phyloP scores from a whole-genome alignment of 208 protist genomes.

The Trypanosoma lewisi region DNA sequence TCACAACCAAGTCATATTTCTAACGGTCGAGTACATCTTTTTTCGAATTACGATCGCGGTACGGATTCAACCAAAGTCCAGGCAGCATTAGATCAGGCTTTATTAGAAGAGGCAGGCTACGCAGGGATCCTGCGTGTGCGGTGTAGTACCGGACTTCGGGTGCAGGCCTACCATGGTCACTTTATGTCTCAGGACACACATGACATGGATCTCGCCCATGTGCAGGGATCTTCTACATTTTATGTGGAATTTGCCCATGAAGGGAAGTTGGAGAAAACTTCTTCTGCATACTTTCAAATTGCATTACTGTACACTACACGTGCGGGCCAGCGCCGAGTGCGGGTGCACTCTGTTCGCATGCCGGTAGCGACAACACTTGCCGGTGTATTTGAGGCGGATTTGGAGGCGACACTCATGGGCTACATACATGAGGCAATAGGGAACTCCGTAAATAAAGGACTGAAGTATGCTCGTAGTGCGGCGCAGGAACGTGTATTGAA shows the following conservation, averaged over 20 bases:
- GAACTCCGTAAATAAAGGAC: constrained; percentile 81
- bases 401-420: constrained; percentile 77
- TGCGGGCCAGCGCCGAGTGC: constrained; percentile 83
- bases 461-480: constrained; percentile 43
- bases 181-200: constrained; percentile 76
- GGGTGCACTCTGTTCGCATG: constrained; percentile 80
- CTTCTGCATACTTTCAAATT: constrained; percentile 83
- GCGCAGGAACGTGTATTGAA: constrained; percentile 57
- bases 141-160: constrained; percentile 75
- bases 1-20: constrained; percentile 78
- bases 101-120: constrained; percentile 86
- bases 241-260: constrained; percentile 92
- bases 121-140: constrained; percentile 91
- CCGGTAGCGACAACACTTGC: constrained; percentile 46
- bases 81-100: constrained; percentile 46
- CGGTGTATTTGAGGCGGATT: constrained; percentile 77
- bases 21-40: constrained; percentile 74
- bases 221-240: constrained; percentile 78
- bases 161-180: constrained; percentile 86
- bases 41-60: constrained; percentile 70
- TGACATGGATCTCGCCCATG: constrained; percentile 89
- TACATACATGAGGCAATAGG: constrained; percentile 51
- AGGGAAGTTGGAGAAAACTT: constrained; percentile 58
- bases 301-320: constrained; percentile 93
- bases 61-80: constrained; percentile 66